Evolutionary conservation across 2,329 filamentous ascomycete species (phyloP), one percentile per base, ranked within the genome.

Genomic region (Chaetothyriales sp.): DNA sequence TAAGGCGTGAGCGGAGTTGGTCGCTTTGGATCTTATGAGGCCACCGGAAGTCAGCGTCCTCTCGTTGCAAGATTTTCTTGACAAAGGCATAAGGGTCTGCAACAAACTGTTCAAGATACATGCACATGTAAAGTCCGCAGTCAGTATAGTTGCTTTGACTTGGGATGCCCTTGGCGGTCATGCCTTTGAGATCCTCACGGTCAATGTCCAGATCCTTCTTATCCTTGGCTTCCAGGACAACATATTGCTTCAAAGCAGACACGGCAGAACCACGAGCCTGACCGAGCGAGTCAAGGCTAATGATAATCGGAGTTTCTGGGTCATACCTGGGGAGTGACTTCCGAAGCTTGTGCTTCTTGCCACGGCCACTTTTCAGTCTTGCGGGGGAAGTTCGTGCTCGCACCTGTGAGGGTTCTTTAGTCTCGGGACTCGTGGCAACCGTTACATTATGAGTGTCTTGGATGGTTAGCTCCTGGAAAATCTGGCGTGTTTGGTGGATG

Each of bases 221-320:
- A 71, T 68, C 73, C 57, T 74, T 73, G 3, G 84, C 83, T 68
- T 96, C 92, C 46, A 77, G 76, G 5, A 75, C 62, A 4, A 96
- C 71, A 65, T 95, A 96, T 22, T 85, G 76, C 60, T 83, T 88
- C 26, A 98, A 70, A 55, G 83, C 79, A 20, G 53, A 46, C 32
- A 54, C 56, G 5, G 86, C 84, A 0, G 72, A 68, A 1, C 76
- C 71, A 58, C 89, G 86, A 0, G 70, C 45, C 3, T 66, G 60
- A n/a, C 80, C 81, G 1, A 96, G 73, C 0, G 92, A 96, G 65
- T 98, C 92, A 22, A 96, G 76, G 0, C 86, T 87, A 56, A 96
- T 81, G 55, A 96, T 88, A 36, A 78, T 77, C 1, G 86, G 80
- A 48, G 79, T 73, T 7, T 68, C 69, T 1, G 70, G 67, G 49